Conservation (phyloP, 2,329 filamentous ascomycete genomes). For the Sporothrix brasiliensis region DNA sequence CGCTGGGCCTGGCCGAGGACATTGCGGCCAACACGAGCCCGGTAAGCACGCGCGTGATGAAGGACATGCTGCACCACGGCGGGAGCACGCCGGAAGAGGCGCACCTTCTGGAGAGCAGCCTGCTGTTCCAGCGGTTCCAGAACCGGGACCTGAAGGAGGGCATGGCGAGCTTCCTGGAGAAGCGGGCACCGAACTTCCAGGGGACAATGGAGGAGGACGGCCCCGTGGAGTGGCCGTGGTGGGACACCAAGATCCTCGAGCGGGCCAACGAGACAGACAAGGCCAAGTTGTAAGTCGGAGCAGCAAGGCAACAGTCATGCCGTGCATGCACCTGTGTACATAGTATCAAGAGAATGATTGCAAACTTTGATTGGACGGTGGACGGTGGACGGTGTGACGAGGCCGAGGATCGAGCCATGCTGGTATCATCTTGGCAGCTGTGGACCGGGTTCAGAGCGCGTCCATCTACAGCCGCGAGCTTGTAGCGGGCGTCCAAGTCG, state of each 20-base stretch:
- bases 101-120: constrained; percentile 68
- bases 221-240: constrained; percentile 68
- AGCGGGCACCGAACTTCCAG: constrained; percentile 64
- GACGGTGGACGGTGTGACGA: too few relatives aligned
- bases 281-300: constrained; percentile 30
- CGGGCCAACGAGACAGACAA: constrained; percentile 31
- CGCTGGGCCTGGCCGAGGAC: constrained; percentile 65
- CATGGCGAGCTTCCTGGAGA: constrained; percentile 69
- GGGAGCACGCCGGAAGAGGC: constrained; percentile 65
- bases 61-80: constrained; percentile 69
- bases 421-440: too few relatives aligned
- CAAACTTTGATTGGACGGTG: too few relatives aligned
- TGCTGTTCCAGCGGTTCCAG: constrained; percentile 64
- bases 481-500: constrained; percentile 72
- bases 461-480: constrained; percentile 73
- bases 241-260: constrained; percentile 56
- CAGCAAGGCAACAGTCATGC: too few relatives aligned
- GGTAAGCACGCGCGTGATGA: constrained; percentile 67
- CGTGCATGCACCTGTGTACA: neutral
- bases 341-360: neutral
- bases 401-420: too few relatives aligned
- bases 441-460: constrained; percentile 55
- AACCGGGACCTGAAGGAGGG: constrained; percentile 66
- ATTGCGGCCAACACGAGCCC: constrained; percentile 67
- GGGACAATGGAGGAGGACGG: constrained; percentile 53